A percentile compares a stretch with the other conserved stretches of the same genome.
Conservation (phyloP, 2,329 filamentous ascomycete species). For the Arthroderma sp. region DNA sequence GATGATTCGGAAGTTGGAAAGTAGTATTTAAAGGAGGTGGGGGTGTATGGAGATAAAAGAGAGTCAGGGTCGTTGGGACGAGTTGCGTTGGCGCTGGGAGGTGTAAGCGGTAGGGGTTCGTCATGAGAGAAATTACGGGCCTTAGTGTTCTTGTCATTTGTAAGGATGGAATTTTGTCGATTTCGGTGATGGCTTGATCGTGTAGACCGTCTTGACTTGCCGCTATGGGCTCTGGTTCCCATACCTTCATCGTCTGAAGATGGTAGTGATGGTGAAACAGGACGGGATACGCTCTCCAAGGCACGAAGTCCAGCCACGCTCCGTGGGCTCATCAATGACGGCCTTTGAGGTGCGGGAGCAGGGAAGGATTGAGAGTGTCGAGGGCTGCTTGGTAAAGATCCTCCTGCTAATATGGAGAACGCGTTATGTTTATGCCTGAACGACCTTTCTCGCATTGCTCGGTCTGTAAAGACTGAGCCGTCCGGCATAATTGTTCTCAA, state of each 20-base stretch:
- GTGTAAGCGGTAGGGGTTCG: background rate
- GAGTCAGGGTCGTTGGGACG: conserved; percentile 3
- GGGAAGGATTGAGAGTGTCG: conserved; percentile 3
- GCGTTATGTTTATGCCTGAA: conserved; percentile 2
- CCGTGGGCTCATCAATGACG: conserved; percentile 2
- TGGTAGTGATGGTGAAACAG: conserved; percentile 26
- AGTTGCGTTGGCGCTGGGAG: background rate
- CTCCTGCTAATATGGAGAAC: background rate
- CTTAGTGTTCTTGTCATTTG: background rate
- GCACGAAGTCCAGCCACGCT: conserved; percentile 4
- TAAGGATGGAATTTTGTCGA: background rate
- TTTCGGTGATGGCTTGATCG: background rate
- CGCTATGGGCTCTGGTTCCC: conserved; percentile 10
- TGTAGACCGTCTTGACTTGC: conserved; percentile 4
- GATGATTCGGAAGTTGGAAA: background rate
- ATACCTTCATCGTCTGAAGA: conserved; percentile 33
- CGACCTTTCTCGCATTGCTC: background rate
- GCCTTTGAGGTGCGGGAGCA: background rate
- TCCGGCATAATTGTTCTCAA: background rate
- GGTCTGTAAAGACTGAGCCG: background rate
- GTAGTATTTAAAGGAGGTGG: background rate
- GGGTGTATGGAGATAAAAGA: conserved; percentile 4
- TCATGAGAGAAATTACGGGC: background rate
- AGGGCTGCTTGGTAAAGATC: conserved; percentile 3
- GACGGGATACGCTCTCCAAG: conserved; percentile 10